Evolutionary conservation across 768 basidiomycete species (phyloP).

Genomic region (Hericium alpestre): DNA sequence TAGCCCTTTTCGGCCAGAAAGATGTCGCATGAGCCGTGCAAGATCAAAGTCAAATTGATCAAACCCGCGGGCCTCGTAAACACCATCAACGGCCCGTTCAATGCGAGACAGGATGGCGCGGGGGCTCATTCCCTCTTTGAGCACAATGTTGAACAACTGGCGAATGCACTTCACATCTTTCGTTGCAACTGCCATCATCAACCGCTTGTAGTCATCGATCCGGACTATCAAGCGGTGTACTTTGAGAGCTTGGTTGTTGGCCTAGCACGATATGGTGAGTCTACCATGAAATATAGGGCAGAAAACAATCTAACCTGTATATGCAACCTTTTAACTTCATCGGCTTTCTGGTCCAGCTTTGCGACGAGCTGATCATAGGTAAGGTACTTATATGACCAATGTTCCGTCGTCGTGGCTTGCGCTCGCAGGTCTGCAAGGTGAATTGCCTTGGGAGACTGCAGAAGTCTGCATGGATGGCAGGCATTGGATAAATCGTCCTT

Average conservation of each 20-base stretch:
- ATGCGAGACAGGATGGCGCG: neutral
- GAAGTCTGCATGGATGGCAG: neutral
- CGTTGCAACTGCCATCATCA: neutral
- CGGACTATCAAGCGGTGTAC: neutral
- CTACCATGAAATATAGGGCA: neutral
- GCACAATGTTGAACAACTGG: neutral
- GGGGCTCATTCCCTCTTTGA: too few relatives aligned
- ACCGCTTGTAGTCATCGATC: neutral
- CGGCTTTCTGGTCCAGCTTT: neutral
- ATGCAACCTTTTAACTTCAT: neutral
- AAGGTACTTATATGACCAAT: neutral
- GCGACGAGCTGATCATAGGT: neutral
- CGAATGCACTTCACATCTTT: neutral
- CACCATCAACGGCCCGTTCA: neutral
- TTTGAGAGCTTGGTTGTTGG: neutral
- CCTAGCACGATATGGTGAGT: neutral
- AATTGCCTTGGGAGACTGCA: neutral
- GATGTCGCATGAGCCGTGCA: neutral
- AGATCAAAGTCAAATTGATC: neutral
- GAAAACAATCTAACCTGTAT: neutral
- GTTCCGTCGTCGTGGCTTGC: neutral
- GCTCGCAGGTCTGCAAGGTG: neutral
- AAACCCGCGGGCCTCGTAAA: neutral
- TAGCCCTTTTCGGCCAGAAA: neutral
- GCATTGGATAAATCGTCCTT: neutral